phyloP scores from a whole-genome alignment of 768 basidiomycete genomes.

The Megacollybia marginata region DNA sequence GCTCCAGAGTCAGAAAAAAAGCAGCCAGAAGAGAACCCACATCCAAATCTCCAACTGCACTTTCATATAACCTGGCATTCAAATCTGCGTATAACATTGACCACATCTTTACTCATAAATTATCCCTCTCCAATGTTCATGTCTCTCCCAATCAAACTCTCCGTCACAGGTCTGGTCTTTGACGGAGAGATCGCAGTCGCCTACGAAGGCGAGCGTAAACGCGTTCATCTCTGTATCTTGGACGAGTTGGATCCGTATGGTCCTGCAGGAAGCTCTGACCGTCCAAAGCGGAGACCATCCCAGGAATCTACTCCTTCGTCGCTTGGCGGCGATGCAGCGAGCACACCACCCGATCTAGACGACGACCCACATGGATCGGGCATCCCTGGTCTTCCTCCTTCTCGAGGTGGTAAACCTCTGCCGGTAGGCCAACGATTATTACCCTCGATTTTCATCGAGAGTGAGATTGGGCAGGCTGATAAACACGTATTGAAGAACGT shows the following conservation, averaged over 20 bases:
- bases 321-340: slow-evolving; percentile 19
- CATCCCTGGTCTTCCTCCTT: slow-evolving; percentile 22
- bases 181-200: slow-evolving; percentile 85
- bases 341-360: slow-evolving; percentile 55
- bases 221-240: slow-evolving; percentile 83
- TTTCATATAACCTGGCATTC: slow-evolving; percentile 82
- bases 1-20: slow-evolving; percentile 20
- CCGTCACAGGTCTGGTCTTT: slow-evolving; percentile 85
- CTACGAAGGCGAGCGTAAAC: slow-evolving; percentile 75
- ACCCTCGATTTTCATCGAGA: slow-evolving; percentile 86
- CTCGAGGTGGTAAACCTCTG: slow-evolving; percentile 53
- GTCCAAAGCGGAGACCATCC: slow-evolving; percentile 36
- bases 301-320: slow-evolving; percentile 6
- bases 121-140: slow-evolving; percentile 96
- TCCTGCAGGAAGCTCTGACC: slow-evolving; percentile 40
- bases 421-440: slow-evolving; percentile 80
- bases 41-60: slow-evolving; percentile 83
- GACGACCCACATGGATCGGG: slow-evolving; percentile 38
- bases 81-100: slow-evolving; percentile 80
- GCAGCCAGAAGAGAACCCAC: slow-evolving; percentile 17
- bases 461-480: slow-evolving; percentile 92
- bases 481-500: slow-evolving; percentile 96
- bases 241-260: slow-evolving; percentile 86
- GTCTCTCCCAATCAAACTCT: slow-evolving; percentile 91
- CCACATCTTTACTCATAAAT: slow-evolving; percentile 92